Conservation (phyloP, 352 stramenopile species). For the Globisporangium acanthophoron region DNA sequence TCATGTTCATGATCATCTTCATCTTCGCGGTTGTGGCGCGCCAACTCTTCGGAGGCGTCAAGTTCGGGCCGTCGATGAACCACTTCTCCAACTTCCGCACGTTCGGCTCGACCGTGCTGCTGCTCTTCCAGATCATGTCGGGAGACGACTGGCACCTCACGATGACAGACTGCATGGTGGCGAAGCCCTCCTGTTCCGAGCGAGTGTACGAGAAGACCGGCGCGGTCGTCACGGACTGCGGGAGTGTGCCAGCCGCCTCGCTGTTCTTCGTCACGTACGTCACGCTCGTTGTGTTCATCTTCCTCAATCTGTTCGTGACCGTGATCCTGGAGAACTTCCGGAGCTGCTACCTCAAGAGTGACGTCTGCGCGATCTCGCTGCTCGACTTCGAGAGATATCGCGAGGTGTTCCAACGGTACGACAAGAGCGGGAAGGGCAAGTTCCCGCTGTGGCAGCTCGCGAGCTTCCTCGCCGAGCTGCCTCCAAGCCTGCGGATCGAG, state of each 20-base stretch:
- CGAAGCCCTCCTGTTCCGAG: constrained; percentile 55
- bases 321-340: constrained; percentile 83
- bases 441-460: constrained; percentile 67
- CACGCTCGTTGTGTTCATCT: constrained; percentile 73
- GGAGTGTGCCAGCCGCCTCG: constrained; percentile 30
- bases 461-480: constrained; percentile 51
- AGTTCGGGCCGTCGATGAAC: constrained; percentile 53
- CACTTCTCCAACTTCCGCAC: constrained; percentile 68
- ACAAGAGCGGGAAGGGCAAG: constrained; percentile 39
- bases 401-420: constrained; percentile 63
- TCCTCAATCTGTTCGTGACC: constrained; percentile 80
- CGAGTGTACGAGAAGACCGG: constrained; percentile 24
- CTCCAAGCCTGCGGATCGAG: constrained; percentile 44
- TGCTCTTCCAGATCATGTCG: constrained; percentile 82
- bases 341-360: constrained; percentile 69
- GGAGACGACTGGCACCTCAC: constrained; percentile 78
- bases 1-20: constrained; percentile 81
- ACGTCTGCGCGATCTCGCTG: constrained; percentile 68
- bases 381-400: constrained; percentile 74
- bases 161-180: constrained; percentile 75
- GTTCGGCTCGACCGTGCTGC: constrained; percentile 49
- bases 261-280: constrained; percentile 74
- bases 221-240: constrained; percentile 54
- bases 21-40: constrained; percentile 72
- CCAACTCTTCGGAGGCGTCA: constrained; percentile 67